Evolutionary conservation across 2,329 filamentous ascomycete genomes (phyloP).

Genomic region (Tolypocladium ophioglossoides): DNA sequence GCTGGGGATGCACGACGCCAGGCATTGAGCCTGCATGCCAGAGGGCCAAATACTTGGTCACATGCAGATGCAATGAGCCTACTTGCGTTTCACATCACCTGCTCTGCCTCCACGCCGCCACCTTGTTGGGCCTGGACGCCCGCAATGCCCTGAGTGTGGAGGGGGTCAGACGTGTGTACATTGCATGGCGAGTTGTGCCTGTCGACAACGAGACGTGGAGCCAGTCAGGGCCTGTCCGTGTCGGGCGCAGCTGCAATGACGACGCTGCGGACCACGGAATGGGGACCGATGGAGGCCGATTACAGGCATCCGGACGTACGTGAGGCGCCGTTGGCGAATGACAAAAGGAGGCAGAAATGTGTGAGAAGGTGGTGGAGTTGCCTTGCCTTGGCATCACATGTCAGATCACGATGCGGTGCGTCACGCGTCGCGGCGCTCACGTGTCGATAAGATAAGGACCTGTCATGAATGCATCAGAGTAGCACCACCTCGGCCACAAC

Average conservation of each 20-base stretch:
- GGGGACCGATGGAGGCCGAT: background rate
- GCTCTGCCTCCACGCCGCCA: background rate
- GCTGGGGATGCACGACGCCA: background rate
- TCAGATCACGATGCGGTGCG: too few species aligned
- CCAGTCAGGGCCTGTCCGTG: background rate
- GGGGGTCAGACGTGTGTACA: background rate
- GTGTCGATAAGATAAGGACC: background rate
- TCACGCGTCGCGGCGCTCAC: background rate
- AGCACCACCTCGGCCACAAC: too few species aligned
- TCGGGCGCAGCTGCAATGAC: background rate
- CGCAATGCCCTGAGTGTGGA: background rate
- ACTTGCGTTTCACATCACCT: background rate
- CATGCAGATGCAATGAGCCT: background rate
- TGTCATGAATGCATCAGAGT: too few species aligned
- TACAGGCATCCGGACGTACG: too few species aligned
- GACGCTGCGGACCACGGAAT: background rate
- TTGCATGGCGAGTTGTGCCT: background rate
- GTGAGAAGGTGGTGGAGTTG: too few species aligned
- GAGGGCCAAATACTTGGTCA: background rate
- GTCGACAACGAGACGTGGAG: background rate
- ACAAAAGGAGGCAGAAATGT: too few species aligned
- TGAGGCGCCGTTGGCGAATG: too few species aligned
- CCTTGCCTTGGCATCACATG: too few species aligned
- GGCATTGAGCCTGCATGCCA: background rate
- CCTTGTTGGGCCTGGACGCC: background rate